Percentiles rank a stretch among this genome's conserved stretches.
phyloP scores from a whole-genome alignment of 164 flowering plant species.

The Macadamia tetraphylla region DNA sequence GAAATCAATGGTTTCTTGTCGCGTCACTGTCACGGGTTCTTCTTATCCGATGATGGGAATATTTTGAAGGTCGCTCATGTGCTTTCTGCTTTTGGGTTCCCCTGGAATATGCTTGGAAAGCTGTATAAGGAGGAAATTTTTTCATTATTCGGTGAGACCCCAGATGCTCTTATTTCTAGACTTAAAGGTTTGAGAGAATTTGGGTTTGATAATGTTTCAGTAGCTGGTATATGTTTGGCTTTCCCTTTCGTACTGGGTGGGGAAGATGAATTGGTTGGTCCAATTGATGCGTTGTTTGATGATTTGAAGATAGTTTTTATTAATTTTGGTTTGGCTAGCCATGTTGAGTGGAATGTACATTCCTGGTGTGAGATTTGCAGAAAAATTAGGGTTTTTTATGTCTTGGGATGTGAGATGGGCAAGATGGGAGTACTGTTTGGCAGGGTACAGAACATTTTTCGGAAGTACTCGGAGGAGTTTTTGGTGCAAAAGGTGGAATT shows the following conservation, averaged over 20 bases:
- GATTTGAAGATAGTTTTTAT: slow-evolving; percentile 48
- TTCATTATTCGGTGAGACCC: slow-evolving; percentile 33
- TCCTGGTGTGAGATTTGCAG: slow-evolving; percentile 49
- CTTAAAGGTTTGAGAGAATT: slow-evolving; percentile 23
- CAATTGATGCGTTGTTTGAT: slow-evolving; percentile 32
- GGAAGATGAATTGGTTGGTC: slow-evolving; percentile 18
- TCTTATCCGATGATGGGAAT: slow-evolving; percentile 33
- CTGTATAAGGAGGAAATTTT: slow-evolving; percentile 36
- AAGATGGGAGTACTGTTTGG: slow-evolving; percentile 42
- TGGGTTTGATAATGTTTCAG: slow-evolving; percentile 38
- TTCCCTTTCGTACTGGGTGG: slow-evolving; percentile 49
- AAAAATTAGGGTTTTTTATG: slow-evolving; percentile 53
- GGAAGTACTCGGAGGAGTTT: slow-evolving; percentile 39
- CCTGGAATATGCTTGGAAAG: slow-evolving; percentile 59
- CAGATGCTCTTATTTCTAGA: slow-evolving; percentile 21
- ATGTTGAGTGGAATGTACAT: slow-evolving; percentile 45
- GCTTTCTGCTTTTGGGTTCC: slow-evolving; percentile 50
- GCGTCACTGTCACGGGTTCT: slow-evolving; percentile 33
- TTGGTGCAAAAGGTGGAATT: slow-evolving; percentile 44
- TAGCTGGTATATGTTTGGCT: slow-evolving; percentile 53
- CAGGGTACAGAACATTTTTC: slow-evolving; percentile 29
- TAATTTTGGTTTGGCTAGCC: slow-evolving; percentile 33
- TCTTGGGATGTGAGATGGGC: slow-evolving; percentile 51
- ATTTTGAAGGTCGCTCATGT: slow-evolving; percentile 33
- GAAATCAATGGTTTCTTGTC: slow-evolving; percentile 34